Evolutionary conservation across 805 yeast genomes (phyloP).

Genomic region (Yueomyces sp.): DNA sequence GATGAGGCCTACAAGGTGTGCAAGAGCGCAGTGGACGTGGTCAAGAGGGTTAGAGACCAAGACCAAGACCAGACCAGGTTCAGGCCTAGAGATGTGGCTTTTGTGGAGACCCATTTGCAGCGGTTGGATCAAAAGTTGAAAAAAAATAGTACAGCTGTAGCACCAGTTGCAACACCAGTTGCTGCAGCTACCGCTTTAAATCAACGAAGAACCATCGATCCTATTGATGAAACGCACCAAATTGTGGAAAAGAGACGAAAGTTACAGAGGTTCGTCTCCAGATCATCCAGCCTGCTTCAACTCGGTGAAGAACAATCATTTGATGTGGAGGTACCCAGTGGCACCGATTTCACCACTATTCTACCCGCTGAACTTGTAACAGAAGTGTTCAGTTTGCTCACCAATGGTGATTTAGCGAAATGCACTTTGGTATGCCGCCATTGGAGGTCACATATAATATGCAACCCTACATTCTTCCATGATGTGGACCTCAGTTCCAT

Average conservation of each 20-base stretch:
- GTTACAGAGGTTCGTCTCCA: background rate
- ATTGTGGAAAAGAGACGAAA: background rate
- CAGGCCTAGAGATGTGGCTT: background rate
- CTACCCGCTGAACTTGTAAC: conserved; percentile 19
- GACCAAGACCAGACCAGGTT: no score
- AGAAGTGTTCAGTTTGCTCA: conserved; percentile 8
- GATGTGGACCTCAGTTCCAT: conserved; percentile 7
- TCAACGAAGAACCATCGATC: conserved; percentile 11
- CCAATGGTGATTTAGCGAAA: conserved; percentile 9
- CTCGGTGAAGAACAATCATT: background rate
- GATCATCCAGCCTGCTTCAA: background rate
- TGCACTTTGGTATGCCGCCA: conserved; percentile 9
- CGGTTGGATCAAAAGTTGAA: background rate
- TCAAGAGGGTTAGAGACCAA: background rate
- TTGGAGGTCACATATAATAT: conserved; percentile 12
- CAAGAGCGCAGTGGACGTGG: conserved; percentile 8
- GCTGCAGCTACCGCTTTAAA: no score
- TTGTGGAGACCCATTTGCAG: background rate
- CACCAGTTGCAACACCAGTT: no score
- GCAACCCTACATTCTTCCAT: conserved; percentile 11
- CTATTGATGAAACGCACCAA: conserved; percentile 6
- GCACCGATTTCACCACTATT: conserved; percentile 8
- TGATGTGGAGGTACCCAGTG: background rate
- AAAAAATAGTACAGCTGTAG: background rate
- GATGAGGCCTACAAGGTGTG: conserved; percentile 13